These are phyloP conservation scores for Boletus sp. DNA, from an alignment of 768 basidiomycete species.

Conservation along the genomic window DNA sequence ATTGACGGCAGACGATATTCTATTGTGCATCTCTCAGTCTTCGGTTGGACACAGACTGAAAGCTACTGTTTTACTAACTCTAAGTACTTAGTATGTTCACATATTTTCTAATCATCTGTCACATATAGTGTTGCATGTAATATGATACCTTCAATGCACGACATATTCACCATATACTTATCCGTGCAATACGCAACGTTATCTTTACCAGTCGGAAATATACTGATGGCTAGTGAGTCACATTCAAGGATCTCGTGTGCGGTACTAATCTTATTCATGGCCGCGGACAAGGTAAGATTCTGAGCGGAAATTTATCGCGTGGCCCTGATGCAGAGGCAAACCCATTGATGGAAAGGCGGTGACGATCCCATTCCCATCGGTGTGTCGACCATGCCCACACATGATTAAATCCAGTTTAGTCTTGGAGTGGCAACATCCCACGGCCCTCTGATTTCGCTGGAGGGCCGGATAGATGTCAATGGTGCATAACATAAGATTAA, in stretches of 20 bases:
- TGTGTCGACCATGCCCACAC: conserved; percentile 24
- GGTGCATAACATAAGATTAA: conserved; percentile 11
- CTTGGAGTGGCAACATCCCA: conserved; percentile 88
- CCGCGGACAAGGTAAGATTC: conserved; percentile 24
- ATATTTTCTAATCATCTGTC: conserved; percentile 33
- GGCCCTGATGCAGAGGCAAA: conserved; percentile 12
- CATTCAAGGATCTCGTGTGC: background rate
- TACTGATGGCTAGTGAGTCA: background rate
- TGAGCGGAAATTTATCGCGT: conserved; percentile 27
- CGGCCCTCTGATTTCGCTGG: conserved; percentile 85
- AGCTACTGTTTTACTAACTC: conserved; percentile 32
- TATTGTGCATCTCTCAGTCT: conserved; percentile 27
- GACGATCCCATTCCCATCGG: conserved; percentile 30
- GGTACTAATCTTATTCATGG: conserved; percentile 8
- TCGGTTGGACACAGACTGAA: conserved; percentile 24
- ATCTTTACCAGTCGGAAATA: conserved; percentile 13
- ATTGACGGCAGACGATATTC: conserved; percentile 27
- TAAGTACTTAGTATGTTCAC: conserved; percentile 28
- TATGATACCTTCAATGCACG: conserved; percentile 36
- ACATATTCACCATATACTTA: conserved; percentile 14
- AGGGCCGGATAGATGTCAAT: conserved; percentile 12
- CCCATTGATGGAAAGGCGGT: conserved; percentile 23
- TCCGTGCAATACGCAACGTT: background rate
- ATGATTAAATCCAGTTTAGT: conserved; percentile 43
- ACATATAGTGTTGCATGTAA: conserved; percentile 39